phyloP scores from a whole-genome alignment of 371 early-diverging fungal species.

The Circinella minor region DNA sequence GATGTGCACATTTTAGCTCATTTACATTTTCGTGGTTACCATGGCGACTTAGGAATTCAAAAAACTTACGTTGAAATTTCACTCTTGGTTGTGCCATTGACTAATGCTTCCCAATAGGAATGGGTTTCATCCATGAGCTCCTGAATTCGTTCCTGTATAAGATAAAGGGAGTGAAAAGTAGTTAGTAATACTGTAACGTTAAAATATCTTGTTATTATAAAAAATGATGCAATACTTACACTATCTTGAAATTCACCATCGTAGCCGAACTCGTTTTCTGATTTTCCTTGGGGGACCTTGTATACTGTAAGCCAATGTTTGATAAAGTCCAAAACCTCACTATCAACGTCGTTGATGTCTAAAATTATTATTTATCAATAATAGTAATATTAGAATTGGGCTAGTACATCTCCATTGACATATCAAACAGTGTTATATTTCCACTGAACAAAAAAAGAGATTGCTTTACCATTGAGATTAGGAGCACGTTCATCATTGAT shows the following conservation, averaged over 20 bases:
- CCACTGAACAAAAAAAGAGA: no score
- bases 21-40: no score
- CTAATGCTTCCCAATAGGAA: conserved; percentile 12
- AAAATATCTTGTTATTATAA: no score
- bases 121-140: conserved; percentile 12
- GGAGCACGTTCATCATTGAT: conserved; percentile 86
- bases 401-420: no score
- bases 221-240: background rate
- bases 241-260: conserved; percentile 13
- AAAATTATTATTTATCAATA: background rate
- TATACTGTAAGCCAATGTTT: conserved; percentile 16
- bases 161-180: background rate
- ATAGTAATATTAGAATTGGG: no score
- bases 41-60: no score
- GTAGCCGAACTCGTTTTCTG: conserved; percentile 11
- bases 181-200: background rate
- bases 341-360: conserved; percentile 17
- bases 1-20: no score
- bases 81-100: conserved; percentile 13
- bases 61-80: conserved; percentile 8
- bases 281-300: conserved; percentile 14
- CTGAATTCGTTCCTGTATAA: background rate
- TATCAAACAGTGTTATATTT: no score
- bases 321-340: background rate
- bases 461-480: conserved; percentile 71